These are phyloP conservation scores for Cladosporium sp. DNA, from an alignment of 2,329 filamentous ascomycete species.

Conservation along the genomic window DNA sequence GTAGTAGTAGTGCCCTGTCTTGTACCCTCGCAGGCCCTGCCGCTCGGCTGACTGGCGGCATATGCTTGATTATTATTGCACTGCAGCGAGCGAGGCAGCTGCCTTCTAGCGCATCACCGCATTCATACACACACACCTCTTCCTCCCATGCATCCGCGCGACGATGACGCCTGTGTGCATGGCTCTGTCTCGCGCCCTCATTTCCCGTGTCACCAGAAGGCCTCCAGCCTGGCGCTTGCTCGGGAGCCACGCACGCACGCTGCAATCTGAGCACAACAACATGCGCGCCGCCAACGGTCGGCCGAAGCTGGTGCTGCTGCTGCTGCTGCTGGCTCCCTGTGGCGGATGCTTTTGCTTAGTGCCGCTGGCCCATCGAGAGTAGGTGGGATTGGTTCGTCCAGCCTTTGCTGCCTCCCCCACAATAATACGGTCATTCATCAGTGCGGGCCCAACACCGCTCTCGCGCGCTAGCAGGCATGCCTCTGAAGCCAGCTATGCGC, in stretches of 20 bases:
- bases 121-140: background rate
- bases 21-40: background rate
- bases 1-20: too few species aligned
- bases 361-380: background rate
- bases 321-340: background rate
- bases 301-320: background rate
- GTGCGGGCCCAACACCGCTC: background rate
- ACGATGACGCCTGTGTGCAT: slow-evolving; percentile 6
- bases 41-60: slow-evolving; percentile 1
- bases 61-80: slow-evolving; percentile 1
- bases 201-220: slow-evolving; percentile 9
- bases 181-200: slow-evolving; percentile 1
- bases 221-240: background rate
- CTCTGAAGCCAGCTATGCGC: background rate
- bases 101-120: background rate
- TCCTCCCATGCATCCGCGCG: background rate
- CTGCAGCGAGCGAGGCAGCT: background rate
- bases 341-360: background rate
- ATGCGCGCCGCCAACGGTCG: slow-evolving; percentile 7
- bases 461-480: slow-evolving; percentile 4
- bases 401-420: background rate
- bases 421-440: background rate
- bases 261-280: slow-evolving; percentile 9
- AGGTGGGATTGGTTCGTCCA: slow-evolving; percentile 1
- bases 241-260: slow-evolving; percentile 4